Base-by-base conservation (phyloP, 306 rosid genomes). In the Vigna angularis region DNA sequence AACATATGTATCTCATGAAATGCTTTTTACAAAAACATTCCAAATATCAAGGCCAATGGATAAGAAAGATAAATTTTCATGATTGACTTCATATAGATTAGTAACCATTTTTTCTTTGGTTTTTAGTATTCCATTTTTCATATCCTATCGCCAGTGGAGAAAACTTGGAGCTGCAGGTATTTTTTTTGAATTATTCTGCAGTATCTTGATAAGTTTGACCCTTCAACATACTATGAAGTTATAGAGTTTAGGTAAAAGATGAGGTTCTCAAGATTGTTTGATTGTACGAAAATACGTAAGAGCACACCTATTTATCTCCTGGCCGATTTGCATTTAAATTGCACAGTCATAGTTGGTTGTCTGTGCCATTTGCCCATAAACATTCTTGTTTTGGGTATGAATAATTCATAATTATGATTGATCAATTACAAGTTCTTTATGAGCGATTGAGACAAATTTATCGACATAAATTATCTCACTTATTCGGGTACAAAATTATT, bases 161-260 rank as follows among this genome's bases (percentile, higher is more conserved):
- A 53, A 93, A 83, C 81, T 87, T 84, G 86, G 91, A 10, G 66
- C 83, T 24, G 87, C 96, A 77, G 99, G 97, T 91, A 74, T 5
- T 48, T 61, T 76, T 73, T 68, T 32, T 76, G 26, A 44, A 48
- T 81, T 38, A 11, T 66, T 66, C 8, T 79, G 42, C 65, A 18
- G 51, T 67, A 15, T 67, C 55, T 34, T 24, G 74, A 65, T 59
- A 16, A 40, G 15, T 34, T 34, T 47, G n/a, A 70, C 52, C 56
- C 12, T 51, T 6, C 34, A 47, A 26, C n/a, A 4, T 58, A 16
- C 16, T 47, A 6, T 26, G 75, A 45, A 38, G 50, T 38, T 61
- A 51, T 26, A 24, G n/a, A 28, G 12, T 17, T 17, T 53, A 38
- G 7, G 8, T 7, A 38, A 38, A 38, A 7, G 44, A 3, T 53